phyloP scores from a whole-genome alignment of 2,329 filamentous ascomycete species.

The Epichloe glyceriae region DNA sequence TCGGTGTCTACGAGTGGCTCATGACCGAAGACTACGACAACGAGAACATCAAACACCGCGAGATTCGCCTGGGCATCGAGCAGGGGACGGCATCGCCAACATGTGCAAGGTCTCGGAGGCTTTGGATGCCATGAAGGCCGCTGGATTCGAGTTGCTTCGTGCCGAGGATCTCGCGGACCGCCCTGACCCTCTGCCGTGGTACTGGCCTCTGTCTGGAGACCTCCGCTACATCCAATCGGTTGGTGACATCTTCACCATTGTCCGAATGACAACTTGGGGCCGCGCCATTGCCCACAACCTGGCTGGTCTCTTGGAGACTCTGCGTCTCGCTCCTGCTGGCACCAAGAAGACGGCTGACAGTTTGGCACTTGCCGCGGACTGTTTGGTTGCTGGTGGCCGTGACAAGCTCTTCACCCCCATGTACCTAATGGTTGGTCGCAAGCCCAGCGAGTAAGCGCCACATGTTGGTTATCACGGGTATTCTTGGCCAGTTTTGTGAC shows the following conservation, averaged over 20 bases:
- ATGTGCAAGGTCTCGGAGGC: slow-evolving; percentile 84
- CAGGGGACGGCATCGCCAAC: slow-evolving; percentile 90
- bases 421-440: slow-evolving; percentile 92
- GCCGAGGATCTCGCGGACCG: slow-evolving; percentile 78
- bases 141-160: slow-evolving; percentile 72
- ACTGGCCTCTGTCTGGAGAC: slow-evolving; percentile 80
- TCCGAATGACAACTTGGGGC: slow-evolving; percentile 79
- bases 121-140: slow-evolving; percentile 68
- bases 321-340: slow-evolving; percentile 64
- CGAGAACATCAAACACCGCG: slow-evolving; percentile 69
- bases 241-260: slow-evolving; percentile 69
- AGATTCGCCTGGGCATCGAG: slow-evolving; percentile 89
- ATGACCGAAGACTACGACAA: slow-evolving; percentile 97
- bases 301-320: slow-evolving; percentile 60
- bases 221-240: slow-evolving; percentile 70
- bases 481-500: neutral
- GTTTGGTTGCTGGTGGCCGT: slow-evolving; percentile 71
- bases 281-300: slow-evolving; percentile 63
- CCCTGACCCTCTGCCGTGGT: slow-evolving; percentile 73
- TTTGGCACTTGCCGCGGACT: slow-evolving; percentile 69
- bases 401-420: slow-evolving; percentile 96
- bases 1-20: slow-evolving; percentile 97
- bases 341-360: slow-evolving; percentile 94
- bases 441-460: slow-evolving; percentile 38
- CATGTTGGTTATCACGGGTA: too few relatives aligned